Percentiles rank a stretch among this genome's conserved stretches.
Evolutionary conservation across 1,284 basidiomycete genomes (phyloP).

Genomic region (Agaricales sp.): DNA sequence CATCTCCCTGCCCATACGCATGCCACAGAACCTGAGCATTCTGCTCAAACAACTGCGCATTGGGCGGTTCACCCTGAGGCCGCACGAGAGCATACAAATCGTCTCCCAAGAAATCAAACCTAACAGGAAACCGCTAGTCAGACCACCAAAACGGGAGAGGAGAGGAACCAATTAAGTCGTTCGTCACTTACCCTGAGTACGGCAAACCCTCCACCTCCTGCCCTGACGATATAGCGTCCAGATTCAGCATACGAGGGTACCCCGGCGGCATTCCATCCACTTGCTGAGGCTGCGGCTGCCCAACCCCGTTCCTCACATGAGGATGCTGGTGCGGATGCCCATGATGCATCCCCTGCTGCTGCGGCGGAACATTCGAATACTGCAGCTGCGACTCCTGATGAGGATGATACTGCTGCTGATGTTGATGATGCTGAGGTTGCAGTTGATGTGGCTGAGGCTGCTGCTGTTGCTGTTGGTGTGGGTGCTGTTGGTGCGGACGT

Average conservation of each 20-base stretch:
- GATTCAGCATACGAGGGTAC: slow-evolving; percentile 12
- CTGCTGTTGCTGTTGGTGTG: background rate
- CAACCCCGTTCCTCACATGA: background rate
- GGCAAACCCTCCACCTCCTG: slow-evolving; percentile 11
- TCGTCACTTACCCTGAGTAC: slow-evolving; percentile 11
- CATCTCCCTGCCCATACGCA: slow-evolving; percentile 5
- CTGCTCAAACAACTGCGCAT: slow-evolving; percentile 11
- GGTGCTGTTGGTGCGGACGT: background rate
- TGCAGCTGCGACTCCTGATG: no score
- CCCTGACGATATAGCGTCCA: slow-evolving; percentile 8
- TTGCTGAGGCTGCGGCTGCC: background rate
- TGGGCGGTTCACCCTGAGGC: slow-evolving; percentile 4
- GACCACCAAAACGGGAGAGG: background rate
- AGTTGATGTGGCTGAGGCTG: background rate
- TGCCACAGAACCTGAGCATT: slow-evolving; percentile 12
- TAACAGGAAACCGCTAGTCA: background rate
- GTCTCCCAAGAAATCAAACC: slow-evolving; percentile 11
- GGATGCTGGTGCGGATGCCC: background rate
- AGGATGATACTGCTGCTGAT: background rate
- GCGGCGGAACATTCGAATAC: background rate
- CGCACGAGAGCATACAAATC: slow-evolving; percentile 11
- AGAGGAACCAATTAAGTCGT: background rate
- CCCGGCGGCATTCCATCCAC: slow-evolving; percentile 3
- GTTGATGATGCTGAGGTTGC: background rate
- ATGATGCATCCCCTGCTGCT: background rate